These are phyloP conservation scores for Houttuynia cordata DNA, from an alignment of 164 flowering plant genomes.

Conservation along the genomic window DNA sequence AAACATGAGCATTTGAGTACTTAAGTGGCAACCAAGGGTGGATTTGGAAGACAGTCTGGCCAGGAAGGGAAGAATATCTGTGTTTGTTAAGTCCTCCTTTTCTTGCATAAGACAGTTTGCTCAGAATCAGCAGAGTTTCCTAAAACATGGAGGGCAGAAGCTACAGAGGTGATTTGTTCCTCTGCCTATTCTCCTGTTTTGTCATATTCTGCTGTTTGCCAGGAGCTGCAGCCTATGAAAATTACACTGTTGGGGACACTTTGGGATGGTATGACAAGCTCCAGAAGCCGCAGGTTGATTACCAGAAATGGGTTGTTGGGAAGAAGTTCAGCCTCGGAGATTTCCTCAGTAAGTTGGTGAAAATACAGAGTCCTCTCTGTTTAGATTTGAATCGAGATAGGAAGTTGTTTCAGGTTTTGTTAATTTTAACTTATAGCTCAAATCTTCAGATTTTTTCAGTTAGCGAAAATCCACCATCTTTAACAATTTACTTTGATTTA, in stretches of 20 bases:
- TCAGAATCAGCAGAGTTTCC: not conserved
- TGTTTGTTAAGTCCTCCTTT: too few species aligned
- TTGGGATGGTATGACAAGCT: slow-evolving; percentile 81
- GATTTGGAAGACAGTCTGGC: not conserved
- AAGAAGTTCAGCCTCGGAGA: slow-evolving; percentile 78
- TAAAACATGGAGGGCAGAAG: slow-evolving; percentile 2
- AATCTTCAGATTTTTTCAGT: not conserved
- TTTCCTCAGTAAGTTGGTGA: slow-evolving; percentile 88
- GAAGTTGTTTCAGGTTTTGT: not conserved
- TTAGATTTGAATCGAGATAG: too few species aligned
- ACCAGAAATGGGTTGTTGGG: slow-evolving; percentile 67
- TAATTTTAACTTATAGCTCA: not conserved
- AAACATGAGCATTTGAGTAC: not conserved
- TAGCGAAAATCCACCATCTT: too few species aligned
- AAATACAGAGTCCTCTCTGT: too few species aligned
- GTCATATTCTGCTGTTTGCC: slow-evolving; percentile 7
- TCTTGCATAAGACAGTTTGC: not conserved
- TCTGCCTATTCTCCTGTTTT: not conserved
- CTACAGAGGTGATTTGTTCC: slow-evolving; percentile 2
- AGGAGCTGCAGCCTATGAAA: slow-evolving; percentile 49
- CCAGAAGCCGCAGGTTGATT: slow-evolving; percentile 39
- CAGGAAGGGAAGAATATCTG: too few species aligned
- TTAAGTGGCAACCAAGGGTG: not conserved
- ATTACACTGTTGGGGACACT: slow-evolving; percentile 82
- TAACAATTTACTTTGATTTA: too few species aligned